Conservation (phyloP, 805 yeast species). For the Metschnikowia aberdeeniae region DNA sequence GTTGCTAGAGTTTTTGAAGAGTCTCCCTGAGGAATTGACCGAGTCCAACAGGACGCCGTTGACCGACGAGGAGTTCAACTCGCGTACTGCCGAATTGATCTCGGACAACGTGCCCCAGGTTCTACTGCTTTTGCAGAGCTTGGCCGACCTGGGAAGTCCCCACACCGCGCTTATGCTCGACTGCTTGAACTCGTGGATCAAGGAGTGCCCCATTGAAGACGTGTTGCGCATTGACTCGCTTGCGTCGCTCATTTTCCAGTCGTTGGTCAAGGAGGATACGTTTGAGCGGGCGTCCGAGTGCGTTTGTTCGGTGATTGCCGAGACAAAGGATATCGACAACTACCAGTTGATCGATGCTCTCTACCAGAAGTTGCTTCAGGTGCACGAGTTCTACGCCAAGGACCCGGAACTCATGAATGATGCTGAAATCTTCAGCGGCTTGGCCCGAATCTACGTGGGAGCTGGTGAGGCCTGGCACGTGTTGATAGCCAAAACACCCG, state of each 20-base stretch:
- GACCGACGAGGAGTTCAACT: conserved; percentile 73
- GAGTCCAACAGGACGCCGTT: conserved; percentile 75
- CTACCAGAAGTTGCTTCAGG: conserved; percentile 60
- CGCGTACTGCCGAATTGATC: conserved; percentile 61
- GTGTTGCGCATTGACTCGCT: conserved; percentile 63
- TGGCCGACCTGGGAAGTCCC: conserved; percentile 23
- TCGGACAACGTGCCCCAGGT: conserved; percentile 66
- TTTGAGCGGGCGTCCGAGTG: conserved; percentile 88
- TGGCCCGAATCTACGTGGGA: conserved; percentile 77
- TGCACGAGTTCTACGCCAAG: conserved; percentile 43
- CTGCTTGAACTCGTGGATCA: conserved; percentile 87
- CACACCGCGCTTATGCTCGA: conserved; percentile 50
- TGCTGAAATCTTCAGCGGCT: conserved; percentile 60
- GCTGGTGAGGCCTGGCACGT: conserved; percentile 97
- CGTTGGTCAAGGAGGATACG: conserved; percentile 56
- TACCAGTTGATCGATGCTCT: conserved; percentile 59
- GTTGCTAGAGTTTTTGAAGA: conserved; percentile 74
- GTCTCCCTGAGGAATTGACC: conserved; percentile 86
- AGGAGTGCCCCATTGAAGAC: conserved; percentile 72
- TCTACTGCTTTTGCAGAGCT: conserved; percentile 54
- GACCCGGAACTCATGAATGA: conserved; percentile 46
- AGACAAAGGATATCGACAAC: conserved; percentile 74
- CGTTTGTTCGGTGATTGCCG: conserved; percentile 72
- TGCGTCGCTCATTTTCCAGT: conserved; percentile 61
- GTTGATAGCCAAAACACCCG: conserved; percentile 68